Base-by-base conservation (phyloP, 1,284 basidiomycete genomes). In the Ustilago loliicola region DNA sequence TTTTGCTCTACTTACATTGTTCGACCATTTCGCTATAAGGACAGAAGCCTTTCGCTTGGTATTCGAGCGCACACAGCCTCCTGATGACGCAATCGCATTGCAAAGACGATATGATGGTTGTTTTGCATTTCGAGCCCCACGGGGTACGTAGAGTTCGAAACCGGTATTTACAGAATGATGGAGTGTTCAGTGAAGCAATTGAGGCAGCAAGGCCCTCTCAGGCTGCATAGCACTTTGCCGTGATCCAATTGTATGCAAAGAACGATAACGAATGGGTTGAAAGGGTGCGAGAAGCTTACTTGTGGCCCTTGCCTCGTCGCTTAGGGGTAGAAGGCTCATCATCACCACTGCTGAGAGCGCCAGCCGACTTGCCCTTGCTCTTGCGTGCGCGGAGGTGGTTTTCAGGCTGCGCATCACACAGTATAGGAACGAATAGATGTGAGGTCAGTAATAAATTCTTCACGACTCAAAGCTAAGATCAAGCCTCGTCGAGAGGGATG, bases 271-370 rank as follows among this genome's bases (percentile, higher is more conserved):
- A n/a, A 5, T 7, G 7, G 21, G 19, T 11, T n/a, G 1, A 1
- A n/a, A 45, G 21, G 42, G n/a, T 21, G 42, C 19, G 11, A 45
- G 42, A 38, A 38, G 42, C 9, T 45, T 61, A 77, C 67, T 74
- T 77, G 53, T 71, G 70, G 55, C 71, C 71, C 64, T 77, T 77
- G 56, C 75, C 66, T 29, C 64, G 64, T 42, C 70, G 70, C 57
- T 66, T 70, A 50, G 75, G 75, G 27, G 61, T 66, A 11, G 67
- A 67, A 53, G 75, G 71, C 71, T 77, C 75, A 54, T 77, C 75
- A 30, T 77, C 75, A 29, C 75, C 75, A 61, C 71, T 73, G 71
- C 75, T 77, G 52, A 77, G 71, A 57, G 75, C 75, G 29, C 70
- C 71, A 23, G 75, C 52, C 9, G 66, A 59, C 58, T 71, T 67